Base-by-base conservation (phyloP, 2,329 filamentous ascomycete genomes). In the Chaetomium globosum region DNA sequence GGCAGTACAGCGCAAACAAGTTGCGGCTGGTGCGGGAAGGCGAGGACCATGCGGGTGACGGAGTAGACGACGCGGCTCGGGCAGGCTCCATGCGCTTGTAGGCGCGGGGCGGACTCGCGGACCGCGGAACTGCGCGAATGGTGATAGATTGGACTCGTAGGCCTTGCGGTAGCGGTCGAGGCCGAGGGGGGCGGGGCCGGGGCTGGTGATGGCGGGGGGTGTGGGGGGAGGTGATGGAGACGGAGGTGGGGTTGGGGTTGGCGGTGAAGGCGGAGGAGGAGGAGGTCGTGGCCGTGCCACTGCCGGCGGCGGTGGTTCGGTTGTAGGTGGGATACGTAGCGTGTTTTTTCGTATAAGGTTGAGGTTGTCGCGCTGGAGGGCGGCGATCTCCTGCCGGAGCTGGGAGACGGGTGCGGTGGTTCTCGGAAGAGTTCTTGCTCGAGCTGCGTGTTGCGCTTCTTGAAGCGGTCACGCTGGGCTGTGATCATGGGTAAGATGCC, bases 401-500 rank as follows among this genome's bases (percentile, higher is more conserved):
- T 93, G 90, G 23, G 93, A 94, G 26, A 97, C 88, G 0, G 0
- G 86, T 90, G 55, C 87, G 85, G 77, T 98, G 92, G 39, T 86
- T 86, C 70, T 96, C 93, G 6, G 93, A 92, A 92, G 10, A 98
- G 82, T 74, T 98, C 94, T 66, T 90, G 87, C 78, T 98, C 95
- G 26, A 99, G 86, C 75, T 99, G 91, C 0, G 87, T 81, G 70
- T 97, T 98, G 74, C 93, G 92, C 81, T 96, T 92, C 83, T 97
- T 98, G 85, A 98, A 99, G 59, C 95, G 92, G 78, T 99, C 95
- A 67, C 95, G 89, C 79, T 99, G 96, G 1, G 96, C 95, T 39
- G 95, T 97, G 60, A 99, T 91, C 96, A 99, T 99, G 39, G 95
- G 96, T 28, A 99, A 81, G 69, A 99, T 97, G 13, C 93, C 92